Base-by-base conservation (phyloP, 2,329 filamentous ascomycete genomes). In the Raffaelea albimanens region DNA sequence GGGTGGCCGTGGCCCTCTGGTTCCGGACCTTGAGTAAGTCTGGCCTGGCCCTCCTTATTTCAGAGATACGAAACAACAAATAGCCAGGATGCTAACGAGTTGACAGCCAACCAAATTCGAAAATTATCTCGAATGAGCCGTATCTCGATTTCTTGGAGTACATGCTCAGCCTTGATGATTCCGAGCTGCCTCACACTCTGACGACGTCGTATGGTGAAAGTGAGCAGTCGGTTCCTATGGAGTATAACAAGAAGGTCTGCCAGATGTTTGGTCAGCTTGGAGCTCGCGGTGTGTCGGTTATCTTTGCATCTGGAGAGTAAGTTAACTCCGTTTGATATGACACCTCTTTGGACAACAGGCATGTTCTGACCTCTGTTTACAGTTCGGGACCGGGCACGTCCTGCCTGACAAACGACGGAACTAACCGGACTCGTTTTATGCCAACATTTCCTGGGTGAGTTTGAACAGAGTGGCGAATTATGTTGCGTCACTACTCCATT, bases 341-440 rank as follows among this genome's bases (percentile, higher is more conserved):
- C n/a, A 18, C 19, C 34, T 39, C n/a, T 22, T 22, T 41, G 16
- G 10, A 21, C 11, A 22, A n/a, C 8, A 19, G 25, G 5, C 40
- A 16, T 25, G 23, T 13, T 18, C 25, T 43, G n/a, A 43, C 19
- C 13, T n/a, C n/a, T 7, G n/a, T n/a, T 10, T 33, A 3, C 10
- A 45, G 43, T 21, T 10, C 43, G 11, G 43, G 72, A 14, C 46
- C 47, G 14, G 59, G 64, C 49, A 81, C 78, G 47, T 58, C 53
- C 20, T 85, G 81, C 63, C 63, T 69, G 47, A 71, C 70, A 47
- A 80, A 82, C 56, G 77, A 83, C 47, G 80, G 80, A 21, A 69
- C 64, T 41, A 71, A 76, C 51, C 72, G 67, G 1, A 71, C 73
- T 9, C 68, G 72, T 21, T 80, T 82, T 58, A 66, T 78, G 34